These are phyloP conservation scores for Aspergillus spinulosporus DNA, from an alignment of 2,329 filamentous ascomycete genomes.

Conservation along the genomic window DNA sequence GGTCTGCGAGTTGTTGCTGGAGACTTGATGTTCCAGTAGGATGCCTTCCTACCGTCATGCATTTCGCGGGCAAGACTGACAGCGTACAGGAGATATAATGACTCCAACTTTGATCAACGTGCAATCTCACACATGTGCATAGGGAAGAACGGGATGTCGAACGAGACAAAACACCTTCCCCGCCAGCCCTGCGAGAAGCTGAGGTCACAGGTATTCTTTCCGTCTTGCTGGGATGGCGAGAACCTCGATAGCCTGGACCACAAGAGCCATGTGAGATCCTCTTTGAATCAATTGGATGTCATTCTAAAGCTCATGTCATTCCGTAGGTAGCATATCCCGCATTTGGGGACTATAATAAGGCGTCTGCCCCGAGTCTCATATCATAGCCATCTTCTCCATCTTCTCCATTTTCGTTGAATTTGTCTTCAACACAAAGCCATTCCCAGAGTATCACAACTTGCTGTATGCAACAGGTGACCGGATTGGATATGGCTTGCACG, in stretches of 20 bases:
- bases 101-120: constrained; percentile 32
- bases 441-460: constrained; percentile 48
- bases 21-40: constrained; percentile 19
- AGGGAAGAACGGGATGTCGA: constrained; percentile 44
- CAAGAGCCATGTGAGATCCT: constrained; percentile 33
- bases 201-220: constrained; percentile 40
- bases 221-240: constrained; percentile 41
- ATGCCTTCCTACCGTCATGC: not conserved
- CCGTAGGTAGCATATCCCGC: constrained; percentile 36
- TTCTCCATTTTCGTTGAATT: constrained; percentile 58
- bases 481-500: constrained; percentile 56
- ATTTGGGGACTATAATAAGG: constrained; percentile 36
- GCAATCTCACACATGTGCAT: constrained; percentile 62
- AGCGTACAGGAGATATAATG: constrained; percentile 21
- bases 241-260: constrained; percentile 37
- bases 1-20: constrained; percentile 28
- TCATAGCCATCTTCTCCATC: constrained; percentile 56
- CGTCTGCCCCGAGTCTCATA: constrained; percentile 45
- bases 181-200: constrained; percentile 42
- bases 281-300: not conserved
- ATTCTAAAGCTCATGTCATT: not conserved
- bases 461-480: constrained; percentile 51
- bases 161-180: constrained; percentile 63
- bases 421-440: constrained; percentile 55
- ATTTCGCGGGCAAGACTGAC: not conserved